Base-by-base conservation (phyloP, 1,284 basidiomycete species). In the Cystobasidium slooffiae region DNA sequence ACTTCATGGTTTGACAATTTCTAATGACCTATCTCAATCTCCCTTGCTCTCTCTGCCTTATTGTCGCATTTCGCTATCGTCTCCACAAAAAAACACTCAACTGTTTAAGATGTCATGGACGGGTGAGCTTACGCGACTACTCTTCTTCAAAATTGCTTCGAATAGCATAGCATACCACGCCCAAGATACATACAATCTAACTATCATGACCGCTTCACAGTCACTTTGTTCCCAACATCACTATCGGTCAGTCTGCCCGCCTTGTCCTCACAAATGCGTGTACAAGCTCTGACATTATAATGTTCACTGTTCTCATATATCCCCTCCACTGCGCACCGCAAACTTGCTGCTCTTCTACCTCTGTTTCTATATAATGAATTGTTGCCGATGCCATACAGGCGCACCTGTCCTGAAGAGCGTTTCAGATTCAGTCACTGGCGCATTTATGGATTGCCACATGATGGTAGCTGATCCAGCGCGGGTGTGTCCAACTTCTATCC, bases 381-480 rank as follows among this genome's bases (percentile, higher is more conserved):
- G 22, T 10, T 49, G 5, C n/a, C n/a, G n/a, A 58, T 31, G 41
- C 43, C 9, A 79, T 49, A 72, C 83, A 94, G 93, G 94, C 72
- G 90, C 94, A 39, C 96, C 96, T 2, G 88, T 99, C 65, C 87
- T 99, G 47, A 86, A 90, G 22, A 93, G 90, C 77, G 91, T 99
- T n/a, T 86, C 88, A 70, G 94, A 95, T 83, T 88, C 90, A 59
- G 88, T 98, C 22, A 94, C 95, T 6, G 91, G 90, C 72, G 96
- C 97, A 78, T 99, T 95, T 85, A 99, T 99, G 96, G 97, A 99
- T 84, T 98, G 95, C 84, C 97, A 99, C 84, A 99, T 99, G 97
- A 99, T 99, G 97, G 97, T 99, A 18, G 84, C 94, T 0, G 86
- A 98, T 76, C 97, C 97, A 1, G 91, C 91, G 79, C 90, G 91